These are phyloP conservation scores for Rhizophlyctis rosea DNA, from an alignment of 192 early-diverging fungal genomes.

Conservation along the genomic window DNA sequence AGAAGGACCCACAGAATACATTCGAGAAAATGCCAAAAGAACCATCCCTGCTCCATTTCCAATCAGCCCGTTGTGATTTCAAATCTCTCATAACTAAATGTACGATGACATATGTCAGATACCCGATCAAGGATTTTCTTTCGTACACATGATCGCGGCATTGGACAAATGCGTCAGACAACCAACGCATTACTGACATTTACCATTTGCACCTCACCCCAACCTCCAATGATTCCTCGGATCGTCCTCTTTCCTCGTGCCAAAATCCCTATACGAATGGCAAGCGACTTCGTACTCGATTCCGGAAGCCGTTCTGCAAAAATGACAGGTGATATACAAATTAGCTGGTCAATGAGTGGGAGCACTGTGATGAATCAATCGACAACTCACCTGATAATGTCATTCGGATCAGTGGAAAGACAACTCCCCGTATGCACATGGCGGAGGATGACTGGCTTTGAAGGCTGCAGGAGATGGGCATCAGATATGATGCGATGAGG, in stretches of 20 bases:
- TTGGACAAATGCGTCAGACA: no score
- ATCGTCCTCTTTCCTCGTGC: conserved; percentile 17
- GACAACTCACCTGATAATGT: conserved; percentile 24
- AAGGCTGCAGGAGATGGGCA: conserved; percentile 14
- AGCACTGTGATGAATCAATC: conserved; percentile 20
- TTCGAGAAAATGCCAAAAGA: no score
- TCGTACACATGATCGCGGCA: no score
- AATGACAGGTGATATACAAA: not conserved
- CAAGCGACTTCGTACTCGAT: conserved; percentile 38
- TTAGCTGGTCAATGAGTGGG: not conserved
- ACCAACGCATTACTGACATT: no score
- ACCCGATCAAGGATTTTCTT: no score
- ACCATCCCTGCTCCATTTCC: no score
- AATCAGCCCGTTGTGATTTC: no score
- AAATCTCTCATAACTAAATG: no score
- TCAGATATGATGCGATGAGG: not conserved
- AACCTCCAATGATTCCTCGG: conserved; percentile 23
- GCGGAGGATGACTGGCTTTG: conserved; percentile 24
- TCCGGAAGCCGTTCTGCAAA: conserved; percentile 39
- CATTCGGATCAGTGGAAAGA: no score
- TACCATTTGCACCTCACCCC: no score
- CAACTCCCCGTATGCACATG: conserved; percentile 34
- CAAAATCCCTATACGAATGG: conserved; percentile 19
- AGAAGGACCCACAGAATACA: no score
- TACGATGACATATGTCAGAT: no score